A percentile compares a stretch with the other conserved stretches of the same genome.
These are phyloP conservation scores for Canavalia gladiata DNA, from an alignment of 306 rosid genomes.

Conservation along the genomic window DNA sequence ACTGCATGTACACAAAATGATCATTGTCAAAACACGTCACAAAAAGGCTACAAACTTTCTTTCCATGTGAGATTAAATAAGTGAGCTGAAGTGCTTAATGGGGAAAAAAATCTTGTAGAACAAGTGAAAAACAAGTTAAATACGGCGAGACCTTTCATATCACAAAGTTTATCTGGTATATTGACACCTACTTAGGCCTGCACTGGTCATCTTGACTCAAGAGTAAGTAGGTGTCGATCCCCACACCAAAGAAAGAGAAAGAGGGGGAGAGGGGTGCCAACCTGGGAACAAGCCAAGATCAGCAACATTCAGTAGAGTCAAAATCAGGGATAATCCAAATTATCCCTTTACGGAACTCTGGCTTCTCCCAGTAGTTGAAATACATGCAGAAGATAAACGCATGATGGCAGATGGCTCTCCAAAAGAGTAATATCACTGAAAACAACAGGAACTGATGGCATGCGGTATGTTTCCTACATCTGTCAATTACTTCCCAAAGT, in stretches of 20 bases:
- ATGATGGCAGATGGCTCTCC: slow-evolving; percentile 56
- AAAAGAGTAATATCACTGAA: slow-evolving; percentile 52
- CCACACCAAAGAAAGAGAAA: slow-evolving; percentile 26
- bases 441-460: slow-evolving; percentile 44
- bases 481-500: slow-evolving; percentile 42
- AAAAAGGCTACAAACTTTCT: neutral
- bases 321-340: slow-evolving; percentile 47
- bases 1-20: slow-evolving; percentile 54
- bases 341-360: slow-evolving; percentile 46
- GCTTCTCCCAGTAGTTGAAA: slow-evolving; percentile 46
- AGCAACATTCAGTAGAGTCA: slow-evolving; percentile 53
- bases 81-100: neutral
- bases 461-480: slow-evolving; percentile 26
- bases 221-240: slow-evolving; percentile 3
- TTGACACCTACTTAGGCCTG: neutral
- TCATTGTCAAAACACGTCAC: slow-evolving; percentile 26
- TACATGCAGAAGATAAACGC: slow-evolving; percentile 50
- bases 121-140: neutral
- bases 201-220: neutral
- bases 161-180: neutral
- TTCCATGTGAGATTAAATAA: slow-evolving; percentile 11
- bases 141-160: neutral
- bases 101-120: neutral
- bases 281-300: slow-evolving; percentile 63
- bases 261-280: slow-evolving; percentile 40